Evolutionary conservation across 2,329 filamentous ascomycete genomes (phyloP).

Genomic region (Magnaporthiopsis rhizophila): DNA sequence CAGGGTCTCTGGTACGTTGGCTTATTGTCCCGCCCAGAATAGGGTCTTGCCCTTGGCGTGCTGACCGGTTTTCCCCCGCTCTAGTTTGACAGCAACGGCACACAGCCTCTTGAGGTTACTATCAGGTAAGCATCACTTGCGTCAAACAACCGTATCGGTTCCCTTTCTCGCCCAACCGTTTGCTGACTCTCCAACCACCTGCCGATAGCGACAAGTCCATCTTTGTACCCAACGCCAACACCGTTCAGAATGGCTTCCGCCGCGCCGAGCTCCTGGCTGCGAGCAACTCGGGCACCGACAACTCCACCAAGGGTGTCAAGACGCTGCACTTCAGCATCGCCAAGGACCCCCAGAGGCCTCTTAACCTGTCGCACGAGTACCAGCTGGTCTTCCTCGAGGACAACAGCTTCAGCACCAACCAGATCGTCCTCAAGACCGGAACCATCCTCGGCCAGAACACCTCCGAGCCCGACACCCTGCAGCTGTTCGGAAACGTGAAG

Average conservation of each 20-base stretch:
- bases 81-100: slow-evolving; percentile 35
- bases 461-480: slow-evolving; percentile 31
- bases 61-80: background rate
- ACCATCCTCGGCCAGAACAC: slow-evolving; percentile 34
- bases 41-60: background rate
- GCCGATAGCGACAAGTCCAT: slow-evolving; percentile 43
- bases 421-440: slow-evolving; percentile 48
- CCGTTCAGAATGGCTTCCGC: slow-evolving; percentile 50
- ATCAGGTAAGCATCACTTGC: slow-evolving; percentile 28
- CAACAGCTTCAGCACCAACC: slow-evolving; percentile 38
- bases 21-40: background rate
- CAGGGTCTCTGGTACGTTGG: slow-evolving; percentile 29
- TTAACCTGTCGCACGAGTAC: slow-evolving; percentile 56
- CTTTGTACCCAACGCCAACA: slow-evolving; percentile 41
- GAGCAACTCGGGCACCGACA: slow-evolving; percentile 41
- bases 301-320: slow-evolving; percentile 46
- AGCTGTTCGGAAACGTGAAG: slow-evolving; percentile 40
- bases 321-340: slow-evolving; percentile 54
- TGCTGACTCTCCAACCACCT: background rate
- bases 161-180: background rate
- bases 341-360: slow-evolving; percentile 39
- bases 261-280: slow-evolving; percentile 48
- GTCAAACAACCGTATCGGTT: slow-evolving; percentile 4
- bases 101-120: slow-evolving; percentile 43
- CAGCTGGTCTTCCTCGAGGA: slow-evolving; percentile 44